Evolutionary conservation across 371 early-diverging fungal species (phyloP).

Genomic region (Chytridium lagenaria): DNA sequence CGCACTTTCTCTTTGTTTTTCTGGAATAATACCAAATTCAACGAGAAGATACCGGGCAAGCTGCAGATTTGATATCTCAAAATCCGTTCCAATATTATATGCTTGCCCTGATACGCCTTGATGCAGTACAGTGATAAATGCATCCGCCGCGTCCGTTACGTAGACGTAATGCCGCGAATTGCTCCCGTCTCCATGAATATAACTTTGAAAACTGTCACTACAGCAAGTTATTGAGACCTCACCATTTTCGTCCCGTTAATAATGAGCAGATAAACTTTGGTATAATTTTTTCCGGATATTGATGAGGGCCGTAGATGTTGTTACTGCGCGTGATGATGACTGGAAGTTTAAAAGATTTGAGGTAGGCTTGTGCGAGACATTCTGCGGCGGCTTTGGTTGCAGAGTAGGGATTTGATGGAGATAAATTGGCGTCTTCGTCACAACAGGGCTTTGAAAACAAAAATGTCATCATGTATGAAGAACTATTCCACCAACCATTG

Average conservation of each 20-base stretch:
- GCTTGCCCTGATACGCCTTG: constrained; percentile 70
- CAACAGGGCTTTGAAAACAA: constrained; percentile 68
- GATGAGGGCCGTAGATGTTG: constrained; percentile 86
- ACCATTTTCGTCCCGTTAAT: constrained; percentile 67
- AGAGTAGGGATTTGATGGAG: constrained; percentile 86
- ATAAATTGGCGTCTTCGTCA: constrained; percentile 71
- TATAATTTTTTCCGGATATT: constrained; percentile 89
- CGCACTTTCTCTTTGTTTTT: not conserved
- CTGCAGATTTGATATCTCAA: constrained; percentile 76
- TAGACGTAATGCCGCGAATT: constrained; percentile 82
- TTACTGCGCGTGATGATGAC: constrained; percentile 84
- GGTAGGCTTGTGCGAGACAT: constrained; percentile 79
- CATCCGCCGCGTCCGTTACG: constrained; percentile 78
- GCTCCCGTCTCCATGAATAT: constrained; percentile 81
- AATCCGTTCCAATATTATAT: constrained; percentile 83
- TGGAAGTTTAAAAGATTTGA: constrained; percentile 81
- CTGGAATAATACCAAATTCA: constrained; percentile 12
- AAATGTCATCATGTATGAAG: not conserved
- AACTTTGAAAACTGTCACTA: constrained; percentile 47
- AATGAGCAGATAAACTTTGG: constrained; percentile 84
- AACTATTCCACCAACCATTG: constrained; percentile 31
- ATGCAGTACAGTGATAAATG: constrained; percentile 75
- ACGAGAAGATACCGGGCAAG: constrained; percentile 68
- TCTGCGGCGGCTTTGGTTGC: constrained; percentile 93
- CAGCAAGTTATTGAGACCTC: constrained; percentile 13